Percentiles rank a stretch among this genome's conserved stretches.
phyloP scores from a whole-genome alignment of 176 grass and related monocot species.

The Leersia perrieri region DNA sequence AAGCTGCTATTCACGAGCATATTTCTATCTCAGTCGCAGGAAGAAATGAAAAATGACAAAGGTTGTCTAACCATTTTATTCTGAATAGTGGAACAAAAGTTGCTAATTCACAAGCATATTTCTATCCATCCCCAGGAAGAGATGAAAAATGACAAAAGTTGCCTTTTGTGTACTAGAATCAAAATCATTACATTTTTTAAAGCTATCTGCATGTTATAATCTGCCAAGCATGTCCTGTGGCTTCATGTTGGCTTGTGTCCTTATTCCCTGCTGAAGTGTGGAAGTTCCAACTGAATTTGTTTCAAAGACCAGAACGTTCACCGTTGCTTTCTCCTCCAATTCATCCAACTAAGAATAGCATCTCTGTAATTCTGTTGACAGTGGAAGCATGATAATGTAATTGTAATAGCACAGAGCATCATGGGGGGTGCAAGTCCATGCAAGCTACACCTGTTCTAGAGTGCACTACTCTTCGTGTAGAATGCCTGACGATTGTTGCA shows the following conservation, averaged over 20 bases:
- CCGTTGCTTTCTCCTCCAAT: not conserved
- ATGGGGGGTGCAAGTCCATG: too few species aligned
- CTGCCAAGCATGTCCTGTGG: not conserved
- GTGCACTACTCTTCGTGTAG: not conserved
- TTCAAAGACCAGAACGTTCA: not conserved
- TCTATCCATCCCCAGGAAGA: not conserved
- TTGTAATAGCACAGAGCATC: not conserved
- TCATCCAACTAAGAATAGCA: not conserved
- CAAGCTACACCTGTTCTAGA: not conserved
- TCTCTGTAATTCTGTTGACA: not conserved
- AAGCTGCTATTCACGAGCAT: not conserved
- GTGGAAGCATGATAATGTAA: not conserved
- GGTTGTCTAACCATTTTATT: not conserved
- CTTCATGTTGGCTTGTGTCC: not conserved
- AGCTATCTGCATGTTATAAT: not conserved
- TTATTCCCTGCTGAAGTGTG: not conserved
- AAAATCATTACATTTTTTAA: not conserved
- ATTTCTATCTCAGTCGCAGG: not conserved
- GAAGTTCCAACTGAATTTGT: not conserved
- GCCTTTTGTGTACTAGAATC: not conserved
- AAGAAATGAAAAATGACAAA: not conserved
- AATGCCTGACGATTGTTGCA: not conserved
- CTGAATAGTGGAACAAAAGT: not conserved
- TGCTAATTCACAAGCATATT: not conserved
- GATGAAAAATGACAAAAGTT: not conserved